These are phyloP conservation scores for Cenchrus fungigraminus DNA, from an alignment of 176 grass and related monocot species.

Conservation along the genomic window DNA sequence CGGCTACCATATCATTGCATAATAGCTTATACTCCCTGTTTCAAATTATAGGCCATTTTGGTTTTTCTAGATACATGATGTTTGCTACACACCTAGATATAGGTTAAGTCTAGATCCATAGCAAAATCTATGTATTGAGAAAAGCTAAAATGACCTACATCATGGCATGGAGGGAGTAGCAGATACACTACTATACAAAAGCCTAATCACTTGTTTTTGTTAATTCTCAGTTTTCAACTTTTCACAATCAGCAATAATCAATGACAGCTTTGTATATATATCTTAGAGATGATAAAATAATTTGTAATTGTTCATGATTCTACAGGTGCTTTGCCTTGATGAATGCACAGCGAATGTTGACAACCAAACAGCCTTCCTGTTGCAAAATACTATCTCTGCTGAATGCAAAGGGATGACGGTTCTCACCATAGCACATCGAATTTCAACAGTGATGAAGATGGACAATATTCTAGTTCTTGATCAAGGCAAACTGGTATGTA, in stretches of 20 bases:
- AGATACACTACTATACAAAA: not conserved
- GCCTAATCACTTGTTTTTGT: not conserved
- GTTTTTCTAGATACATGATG: no score
- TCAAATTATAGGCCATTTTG: no score
- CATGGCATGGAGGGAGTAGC: not conserved
- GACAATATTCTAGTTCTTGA: slow-evolving; percentile 82
- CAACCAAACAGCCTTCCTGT: slow-evolving; percentile 64
- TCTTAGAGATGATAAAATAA: not conserved
- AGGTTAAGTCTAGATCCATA: no score
- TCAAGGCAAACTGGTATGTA: slow-evolving; percentile 72
- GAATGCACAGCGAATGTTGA: slow-evolving; percentile 94
- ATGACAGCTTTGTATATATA: not conserved
- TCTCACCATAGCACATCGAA: slow-evolving; percentile 88
- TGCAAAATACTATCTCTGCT: slow-evolving; percentile 80
- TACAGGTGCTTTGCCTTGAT: slow-evolving; percentile 86
- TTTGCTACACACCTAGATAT: no score
- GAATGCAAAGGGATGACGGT: slow-evolving; percentile 82
- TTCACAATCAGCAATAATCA: not conserved
- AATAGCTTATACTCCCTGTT: not conserved
- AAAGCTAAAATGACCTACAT: no score
- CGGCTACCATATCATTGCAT: not conserved
- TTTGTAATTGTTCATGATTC: not conserved
- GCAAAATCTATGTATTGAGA: no score
- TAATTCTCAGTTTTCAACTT: not conserved
- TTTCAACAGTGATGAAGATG: slow-evolving; percentile 93